Base-by-base conservation (phyloP, 1,284 basidiomycete species). In the Pseudozyma thailandica region DNA sequence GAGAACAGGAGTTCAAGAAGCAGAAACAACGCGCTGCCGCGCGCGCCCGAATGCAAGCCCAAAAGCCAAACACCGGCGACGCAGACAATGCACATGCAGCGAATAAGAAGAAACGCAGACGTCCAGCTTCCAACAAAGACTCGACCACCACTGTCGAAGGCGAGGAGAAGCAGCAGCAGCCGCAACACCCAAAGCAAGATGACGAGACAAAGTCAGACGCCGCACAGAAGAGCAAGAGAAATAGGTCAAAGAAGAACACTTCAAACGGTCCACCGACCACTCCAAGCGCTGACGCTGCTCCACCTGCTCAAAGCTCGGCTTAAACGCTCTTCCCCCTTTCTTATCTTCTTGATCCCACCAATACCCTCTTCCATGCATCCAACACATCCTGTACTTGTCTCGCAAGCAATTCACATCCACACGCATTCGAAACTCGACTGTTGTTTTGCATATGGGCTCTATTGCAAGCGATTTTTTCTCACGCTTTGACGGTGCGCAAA, bases 1-100 rank as follows among this genome's bases (percentile, higher is more conserved):
- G 39, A 15, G 70, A 72, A 41, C 60, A 63, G 28, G 64, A 93
- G 86, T 93, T 62, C 46, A 79, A 77, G 47, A 73, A 74, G 57
- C 61, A 61, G 23, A 73, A 73, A 20, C 65, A 73, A 20, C 28
- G 61, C 1, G 33, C 35, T 9, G 68, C 68, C 0, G 68, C 68
- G 10, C 31, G 50, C 2, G 58, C 59, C 0, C 46, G 59, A 6
- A 35, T 51, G 25, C 47, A 58, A 35, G 63, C 39, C 39, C 18
- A 23, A 41, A 8, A 16, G 20, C 38, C 31, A 47, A 26, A 16
- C 38, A 7, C 25, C 13, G 23, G 6, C 20, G 21, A 21, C 21
- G 27, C 26, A 3, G 21, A 35, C 0, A 35, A 21, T 0, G 20
- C 21, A 35, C 35, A 41, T 20, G 26, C 23, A 7, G 23, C 16